Base-by-base conservation (phyloP, 768 basidiomycete genomes). In the Trametes cingulata region DNA sequence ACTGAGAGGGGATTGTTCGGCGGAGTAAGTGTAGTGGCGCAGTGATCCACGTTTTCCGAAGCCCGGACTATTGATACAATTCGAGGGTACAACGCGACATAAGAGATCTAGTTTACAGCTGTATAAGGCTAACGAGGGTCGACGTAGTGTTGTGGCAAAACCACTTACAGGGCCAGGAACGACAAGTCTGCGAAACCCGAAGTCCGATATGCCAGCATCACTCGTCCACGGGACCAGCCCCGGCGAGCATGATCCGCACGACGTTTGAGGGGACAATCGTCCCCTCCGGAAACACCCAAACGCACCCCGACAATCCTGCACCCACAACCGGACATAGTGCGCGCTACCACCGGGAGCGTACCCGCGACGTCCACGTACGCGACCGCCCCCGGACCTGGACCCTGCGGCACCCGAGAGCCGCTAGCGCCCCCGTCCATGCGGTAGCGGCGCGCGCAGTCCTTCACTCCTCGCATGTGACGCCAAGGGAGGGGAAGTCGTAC, bases 401-500 rank as follows among this genome's bases (percentile, higher is more conserved):
- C 54, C 39, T 19, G 42, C 49, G 53, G 37, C 48, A 15, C 24
- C 10, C 41, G 22, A 22, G 19, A 27, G 19, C 45, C n/a, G 45
- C 56, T 40, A 19, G 39, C 24, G 58, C 45, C 39, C 36, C 45
- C 52, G 37, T 25, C 53, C 58, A 60, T 39, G 58, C 52, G 58
- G 52, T 36, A 29, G 39, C 35, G 52, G 53, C 47, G 47, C 47
- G 59, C 58, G 36, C 39, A 24, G 29, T 47, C 40, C 52, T 49
- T 60, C 52, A 60, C 52, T 56, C 53, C 15, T 70, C 71, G 65
- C 78, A 79, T 53, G 40, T 63, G 20, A 76, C 66, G 15, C 68
- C 72, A 37, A 67, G 58, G 8, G 68, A 63, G 19, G 76, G 77
- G 62, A 82, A 82, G 41, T 74, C 71, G 58, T 82, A 82, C 17